Evolutionary conservation across 345 rosid species (phyloP).

Genomic region (Salix viminalis): DNA sequence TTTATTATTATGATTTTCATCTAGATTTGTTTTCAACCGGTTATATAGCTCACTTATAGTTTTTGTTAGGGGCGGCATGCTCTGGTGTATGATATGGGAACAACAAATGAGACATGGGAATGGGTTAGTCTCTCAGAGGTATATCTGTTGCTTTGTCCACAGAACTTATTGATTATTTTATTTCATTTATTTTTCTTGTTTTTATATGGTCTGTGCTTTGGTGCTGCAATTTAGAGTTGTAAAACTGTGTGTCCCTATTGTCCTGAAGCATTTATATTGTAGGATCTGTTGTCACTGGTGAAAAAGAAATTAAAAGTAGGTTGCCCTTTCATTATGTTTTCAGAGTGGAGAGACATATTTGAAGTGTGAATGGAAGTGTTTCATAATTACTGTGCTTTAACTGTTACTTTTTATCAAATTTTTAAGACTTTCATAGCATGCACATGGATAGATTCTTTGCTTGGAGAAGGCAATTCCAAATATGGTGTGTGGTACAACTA

Average conservation of each 20-base stretch:
- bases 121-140: constrained; percentile 92
- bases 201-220: neutral
- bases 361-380: neutral
- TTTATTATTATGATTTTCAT: constrained; percentile 18
- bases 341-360: neutral
- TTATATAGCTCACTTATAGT: constrained; percentile 3
- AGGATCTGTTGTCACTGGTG: neutral
- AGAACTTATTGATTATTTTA: neutral
- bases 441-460: neutral
- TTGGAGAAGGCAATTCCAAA: neutral
- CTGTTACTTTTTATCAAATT: neutral
- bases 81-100: constrained; percentile 73
- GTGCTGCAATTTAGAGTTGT: neutral
- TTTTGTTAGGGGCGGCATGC: constrained; percentile 68
- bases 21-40: neutral
- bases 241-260: neutral
- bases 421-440: neutral
- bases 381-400: neutral
- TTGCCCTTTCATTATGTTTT: neutral
- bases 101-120: constrained; percentile 81
- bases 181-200: neutral
- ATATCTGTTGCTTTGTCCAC: constrained; percentile 5
- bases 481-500: neutral
- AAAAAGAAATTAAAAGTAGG: neutral
- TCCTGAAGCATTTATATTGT: neutral